A percentile compares a stretch with the other conserved stretches of the same genome.
These are phyloP conservation scores for Sporothrix curviconia DNA, from an alignment of 2,329 filamentous ascomycete genomes.

Conservation along the genomic window DNA sequence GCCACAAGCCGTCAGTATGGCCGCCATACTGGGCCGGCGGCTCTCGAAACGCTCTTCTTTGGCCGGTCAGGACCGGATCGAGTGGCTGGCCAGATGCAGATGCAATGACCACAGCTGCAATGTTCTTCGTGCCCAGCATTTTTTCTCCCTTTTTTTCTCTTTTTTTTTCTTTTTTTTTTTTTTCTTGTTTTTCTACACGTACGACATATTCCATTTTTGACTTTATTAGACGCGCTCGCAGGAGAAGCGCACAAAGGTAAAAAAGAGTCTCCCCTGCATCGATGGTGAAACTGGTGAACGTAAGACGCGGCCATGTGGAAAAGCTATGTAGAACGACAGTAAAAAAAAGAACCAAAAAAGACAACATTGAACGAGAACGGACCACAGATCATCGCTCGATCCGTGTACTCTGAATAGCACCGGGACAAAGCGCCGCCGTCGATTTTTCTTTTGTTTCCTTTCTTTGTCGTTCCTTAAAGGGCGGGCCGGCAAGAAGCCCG, in stretches of 20 bases:
- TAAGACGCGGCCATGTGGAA: background rate
- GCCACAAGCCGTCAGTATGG: background rate
- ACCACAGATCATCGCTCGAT: background rate
- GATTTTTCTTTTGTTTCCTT: background rate
- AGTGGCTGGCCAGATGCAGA: no score
- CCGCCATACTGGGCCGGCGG: background rate
- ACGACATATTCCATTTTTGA: background rate
- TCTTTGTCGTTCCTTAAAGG: no score
- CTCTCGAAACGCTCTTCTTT: background rate
- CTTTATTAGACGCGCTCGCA: background rate
- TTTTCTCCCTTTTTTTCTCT: background rate
- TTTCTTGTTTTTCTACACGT: background rate
- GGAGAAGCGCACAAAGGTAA: background rate
- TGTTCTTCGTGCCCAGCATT: no score
- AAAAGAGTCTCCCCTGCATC: background rate
- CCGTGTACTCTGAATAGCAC: background rate
- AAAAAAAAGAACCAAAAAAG: background rate
- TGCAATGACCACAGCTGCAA: no score
- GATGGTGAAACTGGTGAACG: background rate
- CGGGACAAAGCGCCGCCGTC: background rate
- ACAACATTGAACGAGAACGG: background rate
- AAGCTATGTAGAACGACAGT: no score
- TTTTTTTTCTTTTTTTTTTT: background rate
- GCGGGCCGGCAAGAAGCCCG: background rate
- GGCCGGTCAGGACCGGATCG: background rate